These are phyloP conservation scores for Maudiozyma saulgeensis DNA, from an alignment of 805 yeast species.

Conservation along the genomic window DNA sequence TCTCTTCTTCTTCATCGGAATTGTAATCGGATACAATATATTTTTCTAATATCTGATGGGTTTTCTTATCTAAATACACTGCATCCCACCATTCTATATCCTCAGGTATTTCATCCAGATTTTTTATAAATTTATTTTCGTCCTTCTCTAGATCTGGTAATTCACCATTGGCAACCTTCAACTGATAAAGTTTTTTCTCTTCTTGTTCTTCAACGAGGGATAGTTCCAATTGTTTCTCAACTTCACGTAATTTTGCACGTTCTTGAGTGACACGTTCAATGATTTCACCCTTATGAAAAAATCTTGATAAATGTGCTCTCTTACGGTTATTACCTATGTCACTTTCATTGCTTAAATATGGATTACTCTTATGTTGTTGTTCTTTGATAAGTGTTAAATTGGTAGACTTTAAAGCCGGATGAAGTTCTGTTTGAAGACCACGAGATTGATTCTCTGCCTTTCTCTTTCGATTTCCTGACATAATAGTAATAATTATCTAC, in stretches of 20 bases:
- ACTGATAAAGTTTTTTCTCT: constrained; percentile 26
- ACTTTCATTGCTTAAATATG: constrained; percentile 18
- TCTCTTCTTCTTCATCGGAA: constrained; percentile 16
- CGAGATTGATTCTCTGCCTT: not conserved
- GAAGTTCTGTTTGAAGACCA: constrained; percentile 25
- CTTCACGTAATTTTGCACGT: constrained; percentile 14
- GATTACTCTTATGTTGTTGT: constrained; percentile 19
- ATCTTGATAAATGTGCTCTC: constrained; percentile 16
- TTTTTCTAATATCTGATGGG: constrained; percentile 31
- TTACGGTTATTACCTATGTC: constrained; percentile 3
- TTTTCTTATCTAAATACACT: constrained; percentile 36
- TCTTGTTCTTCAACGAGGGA: not conserved
- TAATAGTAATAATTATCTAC: too few species aligned
- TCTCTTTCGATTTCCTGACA: not conserved
- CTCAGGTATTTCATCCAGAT: constrained; percentile 41
- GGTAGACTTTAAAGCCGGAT: constrained; percentile 21
- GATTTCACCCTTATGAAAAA: constrained; percentile 50
- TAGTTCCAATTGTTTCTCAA: constrained; percentile 25
- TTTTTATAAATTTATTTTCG: constrained; percentile 43
- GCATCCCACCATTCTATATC: constrained; percentile 84
- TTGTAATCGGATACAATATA: constrained; percentile 17
- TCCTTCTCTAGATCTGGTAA: constrained; percentile 42
- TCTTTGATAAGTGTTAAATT: constrained; percentile 22
- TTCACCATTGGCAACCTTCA: constrained; percentile 33
- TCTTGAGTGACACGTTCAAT: constrained; percentile 7